These are phyloP conservation scores for Polychaeton citri DNA, from an alignment of 2,329 filamentous ascomycete genomes.

Conservation along the genomic window DNA sequence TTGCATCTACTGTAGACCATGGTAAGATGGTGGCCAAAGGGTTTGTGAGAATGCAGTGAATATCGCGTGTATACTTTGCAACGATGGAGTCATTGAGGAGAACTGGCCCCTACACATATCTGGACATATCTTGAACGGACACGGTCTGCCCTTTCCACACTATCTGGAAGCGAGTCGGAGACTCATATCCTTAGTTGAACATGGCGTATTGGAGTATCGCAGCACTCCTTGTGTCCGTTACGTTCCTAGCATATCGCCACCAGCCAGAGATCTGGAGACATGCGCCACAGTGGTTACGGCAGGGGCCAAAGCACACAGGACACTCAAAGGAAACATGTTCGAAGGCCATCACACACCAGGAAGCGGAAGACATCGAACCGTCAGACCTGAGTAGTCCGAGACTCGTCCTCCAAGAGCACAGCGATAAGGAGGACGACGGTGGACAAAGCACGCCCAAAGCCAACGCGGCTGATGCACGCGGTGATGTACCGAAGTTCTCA, in stretches of 20 bases:
- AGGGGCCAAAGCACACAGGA: no score
- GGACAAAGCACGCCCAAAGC: constrained; percentile 19
- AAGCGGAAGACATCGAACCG: neutral
- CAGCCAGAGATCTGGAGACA: constrained; percentile 23
- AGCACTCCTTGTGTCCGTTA: constrained; percentile 25
- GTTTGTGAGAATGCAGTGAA: no score
- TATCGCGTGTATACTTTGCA: no score
- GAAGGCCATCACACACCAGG: neutral
- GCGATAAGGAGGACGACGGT: constrained; percentile 2
- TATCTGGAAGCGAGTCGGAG: no score
- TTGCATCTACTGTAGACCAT: neutral
- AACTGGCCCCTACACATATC: no score
- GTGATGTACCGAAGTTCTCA: constrained; percentile 15
- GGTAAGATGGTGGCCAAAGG: no score
- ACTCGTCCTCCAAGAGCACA: neutral
- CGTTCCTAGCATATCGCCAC: constrained; percentile 27
- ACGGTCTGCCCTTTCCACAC: no score
- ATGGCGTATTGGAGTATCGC: constrained; percentile 32
- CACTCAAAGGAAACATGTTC: neutral
- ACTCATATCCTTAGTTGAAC: no score
- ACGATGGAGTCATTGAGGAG: no score
- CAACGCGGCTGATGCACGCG: constrained; percentile 3
- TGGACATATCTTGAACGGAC: no score
- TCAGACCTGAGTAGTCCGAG: no score
- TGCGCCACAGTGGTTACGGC: constrained; percentile 16